These are phyloP conservation scores for Fragilariopsis cylindrus DNA, from an alignment of 108 stramenopile genomes.

Conservation along the genomic window DNA sequence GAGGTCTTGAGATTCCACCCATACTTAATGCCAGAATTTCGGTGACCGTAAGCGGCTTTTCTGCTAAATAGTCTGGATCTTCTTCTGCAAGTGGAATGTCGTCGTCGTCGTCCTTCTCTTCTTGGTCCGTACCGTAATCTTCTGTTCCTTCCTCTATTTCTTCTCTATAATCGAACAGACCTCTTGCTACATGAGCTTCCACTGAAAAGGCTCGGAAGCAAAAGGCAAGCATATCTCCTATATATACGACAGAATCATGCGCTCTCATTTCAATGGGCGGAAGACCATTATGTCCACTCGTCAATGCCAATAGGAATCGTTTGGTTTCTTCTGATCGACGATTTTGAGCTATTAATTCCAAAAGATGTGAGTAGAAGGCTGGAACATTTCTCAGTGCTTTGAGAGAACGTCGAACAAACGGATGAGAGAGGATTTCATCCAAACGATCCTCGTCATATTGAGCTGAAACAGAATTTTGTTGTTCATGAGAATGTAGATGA, in stretches of 20 bases:
- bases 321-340: conserved; percentile 76
- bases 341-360: conserved; percentile 73
- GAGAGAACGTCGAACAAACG: conserved; percentile 61
- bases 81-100: conserved; percentile 5
- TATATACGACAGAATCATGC: conserved; percentile 85
- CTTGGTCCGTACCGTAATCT: conserved; percentile 16
- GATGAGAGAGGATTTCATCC: conserved; percentile 72
- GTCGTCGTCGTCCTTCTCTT: conserved; percentile 12
- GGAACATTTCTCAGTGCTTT: conserved; percentile 67
- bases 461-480: conserved; percentile 2
- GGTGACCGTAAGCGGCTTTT: conserved; percentile 49
- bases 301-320: conserved; percentile 81
- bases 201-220: conserved; percentile 71
- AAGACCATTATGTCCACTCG: conserved; percentile 67
- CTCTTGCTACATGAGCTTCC: conserved; percentile 76
- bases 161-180: conserved; percentile 37
- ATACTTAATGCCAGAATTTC: conserved; percentile 72
- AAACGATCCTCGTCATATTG: conserved; percentile 51
- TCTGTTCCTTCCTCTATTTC: conserved; percentile 27
- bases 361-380: conserved; percentile 66
- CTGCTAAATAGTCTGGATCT: conserved; percentile 37
- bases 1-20: conserved; percentile 80
- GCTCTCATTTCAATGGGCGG: conserved; percentile 84
- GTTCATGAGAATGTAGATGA: conserved; percentile 35
- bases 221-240: conserved; percentile 90